Conservation (phyloP, 352 stramenopile species). For the Phytophthora citrophthora region DNA sequence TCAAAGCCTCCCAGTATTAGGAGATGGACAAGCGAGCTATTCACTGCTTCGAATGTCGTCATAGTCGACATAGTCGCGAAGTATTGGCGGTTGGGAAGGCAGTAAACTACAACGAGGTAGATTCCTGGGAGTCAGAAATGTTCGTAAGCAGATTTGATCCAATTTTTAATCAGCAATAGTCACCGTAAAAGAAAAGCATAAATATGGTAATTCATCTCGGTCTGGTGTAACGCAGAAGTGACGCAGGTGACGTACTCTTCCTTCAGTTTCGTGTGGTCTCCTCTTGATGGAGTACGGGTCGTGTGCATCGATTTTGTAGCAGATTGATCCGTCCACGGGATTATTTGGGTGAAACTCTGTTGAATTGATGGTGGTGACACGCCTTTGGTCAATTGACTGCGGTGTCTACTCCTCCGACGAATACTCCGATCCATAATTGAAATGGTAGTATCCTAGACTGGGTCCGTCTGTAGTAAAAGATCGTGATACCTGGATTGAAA, state of each 20-base stretch:
- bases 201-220: constrained; percentile 35
- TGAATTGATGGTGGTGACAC: background rate
- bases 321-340: background rate
- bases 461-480: background rate
- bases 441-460: background rate
- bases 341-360: background rate
- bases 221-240: constrained; percentile 24
- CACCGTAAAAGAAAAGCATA: constrained; percentile 33
- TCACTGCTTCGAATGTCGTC: constrained; percentile 13
- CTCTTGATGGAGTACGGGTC: background rate
- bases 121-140: constrained; percentile 20
- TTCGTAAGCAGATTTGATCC: background rate
- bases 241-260: constrained; percentile 22
- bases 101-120: constrained; percentile 29
- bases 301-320: background rate
- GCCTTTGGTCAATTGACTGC: constrained; percentile 4
- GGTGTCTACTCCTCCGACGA: background rate
- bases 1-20: constrained; percentile 24
- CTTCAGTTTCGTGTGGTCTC: background rate
- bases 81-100: constrained; percentile 26
- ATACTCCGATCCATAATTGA: background rate
- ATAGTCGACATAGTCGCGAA: constrained; percentile 33
- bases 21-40: constrained; percentile 9
- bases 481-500: constrained; percentile 3
- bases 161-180: background rate